Percentiles rank a stretch among this genome's conserved stretches.
Evolutionary conservation across 495 filamentous ascomycete genomes (phyloP).

Genomic region (Trichocladium uniseriatum): DNA sequence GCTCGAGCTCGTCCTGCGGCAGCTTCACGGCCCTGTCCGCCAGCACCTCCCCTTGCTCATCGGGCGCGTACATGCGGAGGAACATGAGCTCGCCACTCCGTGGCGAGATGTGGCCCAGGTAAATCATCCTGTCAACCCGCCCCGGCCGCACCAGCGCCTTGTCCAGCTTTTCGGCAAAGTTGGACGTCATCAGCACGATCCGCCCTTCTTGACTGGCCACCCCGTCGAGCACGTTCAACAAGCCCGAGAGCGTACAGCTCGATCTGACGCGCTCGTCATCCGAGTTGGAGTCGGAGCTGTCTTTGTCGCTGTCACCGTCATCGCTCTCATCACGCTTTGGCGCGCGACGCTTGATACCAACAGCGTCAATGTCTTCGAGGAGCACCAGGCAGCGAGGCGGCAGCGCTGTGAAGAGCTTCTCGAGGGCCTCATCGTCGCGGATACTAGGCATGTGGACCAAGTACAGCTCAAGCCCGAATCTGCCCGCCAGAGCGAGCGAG

Average conservation of each 20-base stretch:
- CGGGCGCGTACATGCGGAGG: constrained; percentile 36
- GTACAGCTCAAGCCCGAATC: constrained; percentile 56
- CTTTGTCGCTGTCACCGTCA: constrained; percentile 18
- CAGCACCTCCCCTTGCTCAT: constrained; percentile 12
- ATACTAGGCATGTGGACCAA: constrained; percentile 48
- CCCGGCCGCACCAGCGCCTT: constrained; percentile 59
- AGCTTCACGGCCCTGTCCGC: constrained; percentile 2
- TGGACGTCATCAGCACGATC: constrained; percentile 69
- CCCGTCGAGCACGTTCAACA: constrained; percentile 66
- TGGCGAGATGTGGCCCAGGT: constrained; percentile 43
- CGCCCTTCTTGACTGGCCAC: constrained; percentile 61
- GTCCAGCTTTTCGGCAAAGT: constrained; percentile 57
- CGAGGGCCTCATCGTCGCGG: constrained; percentile 35
- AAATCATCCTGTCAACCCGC: constrained; percentile 56
- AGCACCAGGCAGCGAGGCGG: constrained; percentile 56
- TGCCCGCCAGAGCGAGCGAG: constrained; percentile 53
- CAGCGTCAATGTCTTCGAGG: constrained; percentile 59
- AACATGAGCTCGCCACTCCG: constrained; percentile 42
- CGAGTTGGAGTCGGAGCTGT: constrained; percentile 13
- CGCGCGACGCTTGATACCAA: constrained; percentile 37
- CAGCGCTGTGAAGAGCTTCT: constrained; percentile 49
- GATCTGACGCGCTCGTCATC: not conserved
- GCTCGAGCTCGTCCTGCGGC: constrained; percentile 23
- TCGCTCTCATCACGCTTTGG: constrained; percentile 17
- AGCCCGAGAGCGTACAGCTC: constrained; percentile 49